These are phyloP conservation scores for Pelargonium hybrid DNA, from an alignment of 441 rosid species.

Conservation along the genomic window DNA sequence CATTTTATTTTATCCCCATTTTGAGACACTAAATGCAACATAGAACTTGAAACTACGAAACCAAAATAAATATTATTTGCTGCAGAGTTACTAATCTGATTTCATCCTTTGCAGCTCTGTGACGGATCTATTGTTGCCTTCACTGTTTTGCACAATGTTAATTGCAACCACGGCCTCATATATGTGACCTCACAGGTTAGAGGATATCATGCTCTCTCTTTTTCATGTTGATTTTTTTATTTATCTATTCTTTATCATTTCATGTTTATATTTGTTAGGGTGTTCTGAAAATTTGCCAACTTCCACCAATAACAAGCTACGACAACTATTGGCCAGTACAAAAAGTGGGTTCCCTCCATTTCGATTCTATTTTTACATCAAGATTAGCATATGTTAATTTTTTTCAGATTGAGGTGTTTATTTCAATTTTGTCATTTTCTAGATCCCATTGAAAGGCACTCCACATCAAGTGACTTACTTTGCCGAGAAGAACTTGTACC, in stretches of 20 bases:
- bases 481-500: slow-evolving; percentile 82
- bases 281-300: slow-evolving; percentile 82
- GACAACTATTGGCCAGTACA: slow-evolving; percentile 98
- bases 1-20: background rate
- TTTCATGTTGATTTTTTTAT: background rate
- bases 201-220: slow-evolving; percentile 10
- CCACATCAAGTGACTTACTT: slow-evolving; percentile 98
- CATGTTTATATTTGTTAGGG: slow-evolving; percentile 44
- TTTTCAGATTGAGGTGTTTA: slow-evolving; percentile 14
- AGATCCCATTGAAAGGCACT: slow-evolving; percentile 90
- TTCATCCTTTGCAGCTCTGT: slow-evolving; percentile 58
- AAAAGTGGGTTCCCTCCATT: slow-evolving; percentile 40
- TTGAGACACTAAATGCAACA: background rate
- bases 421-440: slow-evolving; percentile 23
- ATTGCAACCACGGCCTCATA: slow-evolving; percentile 91
- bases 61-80: background rate
- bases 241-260: background rate
- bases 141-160: slow-evolving; percentile 96
- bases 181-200: slow-evolving; percentile 91
- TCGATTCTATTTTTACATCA: background rate
- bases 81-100: background rate
- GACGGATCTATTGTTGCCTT: slow-evolving; percentile 91
- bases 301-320: slow-evolving; percentile 69
- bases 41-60: background rate
- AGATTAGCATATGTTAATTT: background rate